Evolutionary conservation across 495 filamentous ascomycete species (phyloP).

Genomic region (Penicillium taxi): DNA sequence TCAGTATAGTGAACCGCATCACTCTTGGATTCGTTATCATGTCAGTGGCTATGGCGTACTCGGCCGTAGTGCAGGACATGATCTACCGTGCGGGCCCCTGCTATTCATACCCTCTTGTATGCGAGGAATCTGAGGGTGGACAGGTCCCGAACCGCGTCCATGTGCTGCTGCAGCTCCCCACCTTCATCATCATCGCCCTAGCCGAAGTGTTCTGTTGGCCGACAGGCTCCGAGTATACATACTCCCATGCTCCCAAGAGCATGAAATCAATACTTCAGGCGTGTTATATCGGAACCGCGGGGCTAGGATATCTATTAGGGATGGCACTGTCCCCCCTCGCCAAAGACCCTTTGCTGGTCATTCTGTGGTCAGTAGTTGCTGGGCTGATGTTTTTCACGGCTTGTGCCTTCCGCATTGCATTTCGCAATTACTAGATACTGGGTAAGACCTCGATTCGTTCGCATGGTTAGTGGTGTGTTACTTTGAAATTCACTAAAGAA

Average conservation of each 20-base stretch:
- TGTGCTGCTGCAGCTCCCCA: slow-evolving; percentile 47
- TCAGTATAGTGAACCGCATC: slow-evolving; percentile 46
- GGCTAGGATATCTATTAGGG: too few relatives aligned
- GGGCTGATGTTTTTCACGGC: too few relatives aligned
- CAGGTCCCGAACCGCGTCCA: slow-evolving; percentile 33
- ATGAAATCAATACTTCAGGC: slow-evolving; percentile 28
- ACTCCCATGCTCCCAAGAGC: slow-evolving; percentile 22
- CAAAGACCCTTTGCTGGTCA: too few relatives aligned
- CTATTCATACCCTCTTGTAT: slow-evolving; percentile 38
- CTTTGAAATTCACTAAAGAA: too few relatives aligned
- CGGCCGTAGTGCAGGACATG: slow-evolving; percentile 37
- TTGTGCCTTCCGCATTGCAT: too few relatives aligned
- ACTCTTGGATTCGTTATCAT: slow-evolving; percentile 39
- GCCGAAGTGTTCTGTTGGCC: slow-evolving; percentile 53
- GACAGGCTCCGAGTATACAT: slow-evolving; percentile 42
- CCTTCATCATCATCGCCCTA: slow-evolving; percentile 49
- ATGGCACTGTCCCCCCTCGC: too few relatives aligned
- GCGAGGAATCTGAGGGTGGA: slow-evolving; percentile 12
- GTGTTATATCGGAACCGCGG: slow-evolving; percentile 14
- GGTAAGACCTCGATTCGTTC: too few relatives aligned
- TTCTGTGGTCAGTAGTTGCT: too few relatives aligned
- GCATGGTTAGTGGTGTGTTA: too few relatives aligned
- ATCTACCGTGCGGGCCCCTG: slow-evolving; percentile 38
- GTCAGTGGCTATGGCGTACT: slow-evolving; percentile 40
- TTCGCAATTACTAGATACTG: too few relatives aligned